A percentile compares a stretch with the other conserved stretches of the same genome.
These are phyloP conservation scores for Globisporangium canariense DNA, from an alignment of 352 stramenopile species.

Conservation along the genomic window DNA sequence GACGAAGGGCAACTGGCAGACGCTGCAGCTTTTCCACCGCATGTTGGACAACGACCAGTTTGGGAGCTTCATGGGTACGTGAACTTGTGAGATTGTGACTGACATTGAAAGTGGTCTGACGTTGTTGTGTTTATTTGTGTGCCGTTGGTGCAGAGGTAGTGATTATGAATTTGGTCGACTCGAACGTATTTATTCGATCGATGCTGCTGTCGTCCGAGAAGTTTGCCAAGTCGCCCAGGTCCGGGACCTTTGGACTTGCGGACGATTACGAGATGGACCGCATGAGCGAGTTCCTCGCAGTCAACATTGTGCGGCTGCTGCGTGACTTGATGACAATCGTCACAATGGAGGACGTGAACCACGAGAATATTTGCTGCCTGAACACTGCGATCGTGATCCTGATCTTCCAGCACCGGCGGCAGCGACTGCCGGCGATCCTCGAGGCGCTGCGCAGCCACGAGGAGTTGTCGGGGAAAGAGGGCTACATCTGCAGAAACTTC, in stretches of 20 bases:
- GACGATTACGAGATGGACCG: slow-evolving; percentile 69
- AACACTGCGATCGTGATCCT: slow-evolving; percentile 96
- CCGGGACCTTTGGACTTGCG: slow-evolving; percentile 37
- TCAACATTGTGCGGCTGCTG: slow-evolving; percentile 89
- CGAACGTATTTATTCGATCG: slow-evolving; percentile 96
- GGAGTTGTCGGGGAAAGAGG: slow-evolving; percentile 54
- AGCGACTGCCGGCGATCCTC: slow-evolving; percentile 69
- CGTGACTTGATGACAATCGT: slow-evolving; percentile 94
- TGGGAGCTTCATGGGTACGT: slow-evolving; percentile 85
- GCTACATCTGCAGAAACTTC: slow-evolving; percentile 88
- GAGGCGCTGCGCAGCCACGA: slow-evolving; percentile 65
- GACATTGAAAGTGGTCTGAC: slow-evolving; percentile 8
- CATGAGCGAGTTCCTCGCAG: slow-evolving; percentile 84
- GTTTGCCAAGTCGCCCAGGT: slow-evolving; percentile 41
- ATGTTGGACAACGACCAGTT: slow-evolving; percentile 88
- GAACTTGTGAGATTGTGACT: not conserved
- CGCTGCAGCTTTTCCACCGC: slow-evolving; percentile 89
- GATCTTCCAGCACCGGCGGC: slow-evolving; percentile 91
- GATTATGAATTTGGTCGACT: slow-evolving; percentile 94
- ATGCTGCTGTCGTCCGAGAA: slow-evolving; percentile 84
- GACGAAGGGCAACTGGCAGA: slow-evolving; percentile 91
- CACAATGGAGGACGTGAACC: slow-evolving; percentile 93
- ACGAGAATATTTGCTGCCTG: slow-evolving; percentile 98
- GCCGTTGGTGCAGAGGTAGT: slow-evolving; percentile 70
- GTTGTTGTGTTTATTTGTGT: slow-evolving; percentile 7